Evolutionary conservation across 1,139 yeast species (phyloP).

Genomic region (Nakaseomyces uthaithaninus): DNA sequence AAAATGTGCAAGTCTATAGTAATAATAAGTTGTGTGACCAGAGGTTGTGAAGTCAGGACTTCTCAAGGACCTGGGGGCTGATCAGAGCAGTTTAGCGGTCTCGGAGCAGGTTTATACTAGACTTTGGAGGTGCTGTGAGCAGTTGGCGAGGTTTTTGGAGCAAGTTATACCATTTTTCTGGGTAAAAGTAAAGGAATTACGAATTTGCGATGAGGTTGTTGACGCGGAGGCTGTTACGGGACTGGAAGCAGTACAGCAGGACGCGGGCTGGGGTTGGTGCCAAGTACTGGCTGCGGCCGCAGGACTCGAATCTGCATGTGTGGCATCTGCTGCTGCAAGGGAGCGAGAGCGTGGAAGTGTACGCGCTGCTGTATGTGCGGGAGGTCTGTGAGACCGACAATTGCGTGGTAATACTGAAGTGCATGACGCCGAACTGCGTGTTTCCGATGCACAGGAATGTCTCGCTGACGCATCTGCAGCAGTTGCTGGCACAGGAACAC

Average conservation of each 20-base stretch:
- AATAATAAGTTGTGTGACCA: too few species aligned
- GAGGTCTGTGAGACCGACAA: conserved; percentile 16
- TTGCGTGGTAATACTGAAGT: conserved; percentile 18
- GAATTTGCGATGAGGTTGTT: conserved; percentile 17
- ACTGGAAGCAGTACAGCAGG: conserved; percentile 23
- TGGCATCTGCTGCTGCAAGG: conserved; percentile 28
- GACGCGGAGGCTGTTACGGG: conserved; percentile 26
- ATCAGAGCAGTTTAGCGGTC: too few species aligned
- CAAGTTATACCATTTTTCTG: background rate
- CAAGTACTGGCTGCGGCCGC: conserved; percentile 24
- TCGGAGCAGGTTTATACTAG: too few species aligned
- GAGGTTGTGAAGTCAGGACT: too few species aligned
- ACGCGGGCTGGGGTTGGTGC: conserved; percentile 7
- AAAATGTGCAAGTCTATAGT: too few species aligned
- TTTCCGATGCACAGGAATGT: conserved; percentile 27
- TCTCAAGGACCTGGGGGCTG: too few species aligned
- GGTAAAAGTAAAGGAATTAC: background rate
- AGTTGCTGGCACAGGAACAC: conserved; percentile 13
- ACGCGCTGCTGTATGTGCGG: conserved; percentile 20
- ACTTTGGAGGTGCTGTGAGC: too few species aligned
- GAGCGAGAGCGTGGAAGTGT: conserved; percentile 18
- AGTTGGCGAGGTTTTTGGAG: too few species aligned
- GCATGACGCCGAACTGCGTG: conserved; percentile 26
- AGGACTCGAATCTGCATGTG: conserved; percentile 28
- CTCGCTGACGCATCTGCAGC: conserved; percentile 22